These are phyloP conservation scores for Paecilomyces variotii DNA, from an alignment of 2,329 filamentous ascomycete genomes.

Conservation along the genomic window DNA sequence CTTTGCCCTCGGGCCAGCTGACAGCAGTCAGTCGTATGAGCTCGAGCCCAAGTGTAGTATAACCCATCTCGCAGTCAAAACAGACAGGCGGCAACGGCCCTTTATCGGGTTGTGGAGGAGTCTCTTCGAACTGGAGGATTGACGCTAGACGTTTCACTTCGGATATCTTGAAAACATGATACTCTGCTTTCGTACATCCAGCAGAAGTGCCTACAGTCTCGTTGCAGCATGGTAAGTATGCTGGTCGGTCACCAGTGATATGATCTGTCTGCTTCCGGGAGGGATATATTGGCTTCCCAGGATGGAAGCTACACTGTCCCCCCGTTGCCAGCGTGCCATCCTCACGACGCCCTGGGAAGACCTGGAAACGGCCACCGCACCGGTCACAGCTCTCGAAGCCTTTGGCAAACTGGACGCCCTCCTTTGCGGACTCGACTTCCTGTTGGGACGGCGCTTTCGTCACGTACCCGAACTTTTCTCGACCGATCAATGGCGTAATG, in stretches of 20 bases:
- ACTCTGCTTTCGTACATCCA: slow-evolving; percentile 63
- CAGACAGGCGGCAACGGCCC: slow-evolving; percentile 48
- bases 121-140: slow-evolving; percentile 70
- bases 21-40: slow-evolving; percentile 83
- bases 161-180: slow-evolving; percentile 82
- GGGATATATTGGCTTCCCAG: slow-evolving; percentile 59
- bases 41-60: slow-evolving; percentile 81
- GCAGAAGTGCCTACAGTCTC: slow-evolving; percentile 61
- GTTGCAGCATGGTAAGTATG: slow-evolving; percentile 71
- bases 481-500: slow-evolving; percentile 53
- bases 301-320: slow-evolving; percentile 74
- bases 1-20: slow-evolving; percentile 70
- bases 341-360: slow-evolving; percentile 76
- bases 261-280: slow-evolving; percentile 46
- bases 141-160: slow-evolving; percentile 68
- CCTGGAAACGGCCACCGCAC: slow-evolving; percentile 78
- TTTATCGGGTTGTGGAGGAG: slow-evolving; percentile 45
- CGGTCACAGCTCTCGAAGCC: slow-evolving; percentile 87
- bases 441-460: slow-evolving; percentile 55
- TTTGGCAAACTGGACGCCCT: slow-evolving; percentile 57
- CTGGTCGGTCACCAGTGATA: slow-evolving; percentile 49
- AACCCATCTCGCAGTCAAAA: slow-evolving; percentile 98
- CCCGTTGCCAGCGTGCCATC: slow-evolving; percentile 69
- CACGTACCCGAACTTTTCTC: slow-evolving; percentile 71
- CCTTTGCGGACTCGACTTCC: slow-evolving; percentile 58